A percentile compares a stretch with the other conserved stretches of the same genome.
phyloP scores from a whole-genome alignment of 2,329 filamentous ascomycete species.

The Aspergillus unguis region DNA sequence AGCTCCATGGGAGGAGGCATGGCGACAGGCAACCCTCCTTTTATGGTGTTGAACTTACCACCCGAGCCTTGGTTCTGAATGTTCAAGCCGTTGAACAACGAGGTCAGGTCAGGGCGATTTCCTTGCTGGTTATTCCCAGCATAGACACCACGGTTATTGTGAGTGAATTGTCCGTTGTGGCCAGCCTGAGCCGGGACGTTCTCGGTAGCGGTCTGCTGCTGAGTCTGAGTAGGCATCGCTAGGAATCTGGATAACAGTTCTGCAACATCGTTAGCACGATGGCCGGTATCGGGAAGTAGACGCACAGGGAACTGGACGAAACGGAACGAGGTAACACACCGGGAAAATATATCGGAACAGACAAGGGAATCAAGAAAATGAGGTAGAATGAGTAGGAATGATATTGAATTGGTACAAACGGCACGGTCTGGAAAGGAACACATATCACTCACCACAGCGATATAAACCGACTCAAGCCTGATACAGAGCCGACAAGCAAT shows the following conservation, averaged over 20 bases:
- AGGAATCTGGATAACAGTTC: slow-evolving; percentile 8
- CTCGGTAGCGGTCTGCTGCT: slow-evolving; percentile 26
- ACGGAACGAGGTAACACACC: too few relatives aligned
- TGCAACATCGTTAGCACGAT: background rate
- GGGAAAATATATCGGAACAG: background rate
- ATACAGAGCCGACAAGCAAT: background rate
- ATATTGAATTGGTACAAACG: background rate
- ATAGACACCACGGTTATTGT: slow-evolving; percentile 27
- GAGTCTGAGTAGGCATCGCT: slow-evolving; percentile 21
- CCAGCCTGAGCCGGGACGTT: slow-evolving; percentile 20
- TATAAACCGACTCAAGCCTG: background rate
- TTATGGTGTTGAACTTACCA: slow-evolving; percentile 28
- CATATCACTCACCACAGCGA: slow-evolving; percentile 8
- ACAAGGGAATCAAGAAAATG: background rate
- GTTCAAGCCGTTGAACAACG: slow-evolving; percentile 26
- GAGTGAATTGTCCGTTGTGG: slow-evolving; percentile 24
- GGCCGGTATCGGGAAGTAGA: background rate
- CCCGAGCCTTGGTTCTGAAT: slow-evolving; percentile 28
- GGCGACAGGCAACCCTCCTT: slow-evolving; percentile 23
- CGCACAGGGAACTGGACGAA: background rate
- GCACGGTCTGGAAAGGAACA: background rate
- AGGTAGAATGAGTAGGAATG: background rate
- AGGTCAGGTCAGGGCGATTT: slow-evolving; percentile 19
- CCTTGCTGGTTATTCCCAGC: slow-evolving; percentile 22
- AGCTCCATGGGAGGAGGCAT: slow-evolving; percentile 27